phyloP scores from a whole-genome alignment of 1,284 basidiomycete species.

The Cerioporus squamosus region DNA sequence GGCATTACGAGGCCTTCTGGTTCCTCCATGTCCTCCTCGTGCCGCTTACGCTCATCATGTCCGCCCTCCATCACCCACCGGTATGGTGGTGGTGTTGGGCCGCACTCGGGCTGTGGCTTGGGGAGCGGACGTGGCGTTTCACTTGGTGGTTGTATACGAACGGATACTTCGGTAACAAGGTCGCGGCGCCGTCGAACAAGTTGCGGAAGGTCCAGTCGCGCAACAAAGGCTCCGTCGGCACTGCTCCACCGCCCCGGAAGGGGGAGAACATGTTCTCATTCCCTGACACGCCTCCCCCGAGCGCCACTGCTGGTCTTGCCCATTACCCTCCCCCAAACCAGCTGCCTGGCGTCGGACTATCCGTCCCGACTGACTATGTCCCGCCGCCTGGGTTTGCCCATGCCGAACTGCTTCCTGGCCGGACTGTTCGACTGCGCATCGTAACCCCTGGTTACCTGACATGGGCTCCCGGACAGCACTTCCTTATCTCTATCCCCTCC shows the following conservation, averaged over 20 bases:
- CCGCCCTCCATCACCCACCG: conserved; percentile 73
- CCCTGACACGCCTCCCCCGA: not conserved
- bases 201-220: conserved; percentile 4
- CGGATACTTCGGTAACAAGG: conserved; percentile 44
- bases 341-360: conserved; percentile 8
- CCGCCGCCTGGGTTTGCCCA: conserved; percentile 76
- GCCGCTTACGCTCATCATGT: conserved; percentile 62
- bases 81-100: conserved; percentile 74
- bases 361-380: conserved; percentile 37
- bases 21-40: conserved; percentile 70
- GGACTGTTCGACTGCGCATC: conserved; percentile 76
- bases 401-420: conserved; percentile 79
- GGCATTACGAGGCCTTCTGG: conserved; percentile 82
- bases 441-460: conserved; percentile 61
- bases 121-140: conserved; percentile 66
- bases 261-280: not conserved
- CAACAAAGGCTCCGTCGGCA: conserved; percentile 4
- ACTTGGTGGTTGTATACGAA: conserved; percentile 71
- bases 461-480: conserved; percentile 84
- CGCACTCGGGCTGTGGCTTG: conserved; percentile 67
- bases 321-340: conserved; percentile 19
- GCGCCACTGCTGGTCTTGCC: conserved; percentile 7
- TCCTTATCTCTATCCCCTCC: conserved; percentile 75
- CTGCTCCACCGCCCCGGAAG: not conserved
- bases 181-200: conserved; percentile 11